Evolutionary conservation across 2,329 filamentous ascomycete species (phyloP), one percentile per base, ranked within the genome.

Genomic region (Endoconidiophora laricicola): DNA sequence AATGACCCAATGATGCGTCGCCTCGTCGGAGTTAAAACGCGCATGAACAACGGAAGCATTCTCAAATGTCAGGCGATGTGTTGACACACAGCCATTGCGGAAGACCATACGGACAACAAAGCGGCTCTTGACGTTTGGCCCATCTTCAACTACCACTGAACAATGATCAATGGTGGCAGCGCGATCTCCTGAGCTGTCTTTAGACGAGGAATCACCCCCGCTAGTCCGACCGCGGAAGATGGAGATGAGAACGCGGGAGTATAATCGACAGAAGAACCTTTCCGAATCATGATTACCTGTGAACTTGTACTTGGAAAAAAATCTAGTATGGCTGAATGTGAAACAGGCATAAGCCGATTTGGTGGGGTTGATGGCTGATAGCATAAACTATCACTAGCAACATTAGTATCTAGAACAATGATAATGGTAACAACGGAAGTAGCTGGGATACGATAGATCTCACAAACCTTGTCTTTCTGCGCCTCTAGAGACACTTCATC

Each of bases 311-410:
- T 73, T 74, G 5, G 79, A 74, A 64, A 87, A 87, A 66, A 88
- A 88, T 38, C 75, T 72, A 56, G 68, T 74, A 39, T 75, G 72
- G 41, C 80, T 69, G 48, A 88, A 77, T 6, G 74, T 73, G 58
- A 86, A 80, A 52, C 80, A 81, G 23, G 81, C 79, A 61, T 88
- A 88, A 16, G 82, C 83, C 3, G 84, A 86, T 60, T 85, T 86
- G 50, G 83, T 85, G n/a, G 76, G 74, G 61, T 90, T 90, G 55
- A 90, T 68, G 12, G 83, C 78, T 12, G 82, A 86, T 49, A 90
- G 69, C 3, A 80, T 71, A 55, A 90, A 73, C 83, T 85, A 57
- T 44, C 54, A 49, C 44, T 48, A 29, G n/a, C 57, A 23, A 24
- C 46, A 50, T 18, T 39, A 74, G 61, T 90, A 88, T 55, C 88